Conservation (phyloP, 345 rosid genomes). For the Aquilaria yunnanensis region DNA sequence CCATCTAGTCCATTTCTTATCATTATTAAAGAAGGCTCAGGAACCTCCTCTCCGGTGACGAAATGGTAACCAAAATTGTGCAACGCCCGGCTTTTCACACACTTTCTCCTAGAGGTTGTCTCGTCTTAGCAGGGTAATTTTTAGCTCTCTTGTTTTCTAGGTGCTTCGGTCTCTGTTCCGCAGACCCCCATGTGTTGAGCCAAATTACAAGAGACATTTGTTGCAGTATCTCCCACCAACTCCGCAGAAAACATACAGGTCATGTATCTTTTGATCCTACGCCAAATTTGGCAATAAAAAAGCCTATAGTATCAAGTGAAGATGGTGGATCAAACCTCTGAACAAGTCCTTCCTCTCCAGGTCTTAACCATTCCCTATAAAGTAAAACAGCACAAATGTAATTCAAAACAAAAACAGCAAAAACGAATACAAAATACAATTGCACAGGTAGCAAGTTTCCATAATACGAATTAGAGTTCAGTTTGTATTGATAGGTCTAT, state of each 20-base stretch:
- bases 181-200: no score
- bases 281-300: slow-evolving; percentile 84
- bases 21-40: neutral
- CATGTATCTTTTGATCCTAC: slow-evolving; percentile 43
- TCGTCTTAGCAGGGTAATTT: no score
- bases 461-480: no score
- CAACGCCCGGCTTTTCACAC: neutral
- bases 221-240: neutral
- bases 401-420: neutral
- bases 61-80: neutral
- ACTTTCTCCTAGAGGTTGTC: neutral
- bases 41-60: neutral
- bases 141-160: no score
- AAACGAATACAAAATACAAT: neutral
- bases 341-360: slow-evolving; percentile 85
- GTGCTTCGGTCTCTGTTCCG: no score
- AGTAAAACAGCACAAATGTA: neutral
- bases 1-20: neutral
- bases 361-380: slow-evolving; percentile 87
- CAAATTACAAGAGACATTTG: no score
- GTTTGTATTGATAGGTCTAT: no score
- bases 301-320: slow-evolving; percentile 84
- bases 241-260: neutral
- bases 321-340: slow-evolving; percentile 94
- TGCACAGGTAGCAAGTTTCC: no score